Evolutionary conservation across 331 rosid genomes (phyloP), one percentile per base, ranked within the genome.

Genomic region (Telfairia occidentalis): DNA sequence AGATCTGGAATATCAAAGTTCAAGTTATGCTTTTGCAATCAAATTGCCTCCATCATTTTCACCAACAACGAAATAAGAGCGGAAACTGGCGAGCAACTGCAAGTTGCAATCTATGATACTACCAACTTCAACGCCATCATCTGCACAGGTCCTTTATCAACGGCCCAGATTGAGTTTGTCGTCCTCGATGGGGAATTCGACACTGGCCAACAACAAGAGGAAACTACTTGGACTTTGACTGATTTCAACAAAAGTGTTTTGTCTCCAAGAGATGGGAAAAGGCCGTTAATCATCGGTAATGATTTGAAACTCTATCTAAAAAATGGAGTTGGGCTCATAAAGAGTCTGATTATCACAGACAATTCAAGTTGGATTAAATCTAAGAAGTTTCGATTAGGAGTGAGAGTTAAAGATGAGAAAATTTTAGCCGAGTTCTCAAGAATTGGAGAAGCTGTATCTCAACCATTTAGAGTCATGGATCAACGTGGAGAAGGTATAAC

Each of bases 361-460:
- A 94, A 91, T 72, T 94, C 98, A 64, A 91, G 96, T 80, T 94
- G 98, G 98, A 89, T 91, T 24, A 84, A 91, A 82, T 87, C 97
- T 79, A 93, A 96, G 11, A 84, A 80, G 79, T 94, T 94, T 78
- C 78, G 87, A 83, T 86, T 94, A 43, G 98, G 95, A 42, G 98
- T 88, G 48, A 88, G 89, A 88, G 85, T 91, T 71, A 58, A 61
- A 76, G 92, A 89, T 69, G 86, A 70, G 78, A 86, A 5, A 9
- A 4, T 11, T 21, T 3, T 1, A 16, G 9, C 81, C 11, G 83
- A 84, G 38, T 88, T 90, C 67, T 61, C 71, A 48, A 80, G 87
- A 80, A 73, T 94, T 58, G 85, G 79, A 78, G 98, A 91, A 86
- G 95, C 95, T 55, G 86, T 85, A 85, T 89, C 97, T 38, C 90